Evolutionary conservation across 129 eudicot species (phyloP), one percentile per base, ranked within the genome.

Genomic region (Arctium lappa): DNA sequence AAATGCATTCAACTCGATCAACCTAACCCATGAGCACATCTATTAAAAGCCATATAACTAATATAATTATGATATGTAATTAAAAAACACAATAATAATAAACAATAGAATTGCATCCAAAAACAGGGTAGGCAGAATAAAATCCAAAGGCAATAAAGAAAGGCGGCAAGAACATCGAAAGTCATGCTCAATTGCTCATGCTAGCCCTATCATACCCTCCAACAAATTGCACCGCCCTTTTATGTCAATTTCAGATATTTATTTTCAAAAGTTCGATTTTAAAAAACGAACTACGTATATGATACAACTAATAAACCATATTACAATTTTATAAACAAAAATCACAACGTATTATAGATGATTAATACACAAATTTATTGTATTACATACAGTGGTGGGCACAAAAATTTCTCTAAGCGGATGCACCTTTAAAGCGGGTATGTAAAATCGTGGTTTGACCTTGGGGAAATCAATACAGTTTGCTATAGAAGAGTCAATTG

Each of bases 91-190:
- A 37, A 73, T 39, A 36, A 53, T 39, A 0, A 48, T 1, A 32
- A 8, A 6, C 29, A 60, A 60, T 60, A n/a, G 27, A 56, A 60
- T 60, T 8, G 62, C 39, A 72, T 73, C 39, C 15, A 5, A 1
- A 16, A 42, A 38, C 31, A 30, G 60, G 73, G 72, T n/a, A 53
- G 79, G 53, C 82, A 84, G 36, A 32, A 22, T 27, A 83, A 84
- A 78, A 60, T 60, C 79, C 87, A 84, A 78, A 84, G 56, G 87
- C 83, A 78, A 78, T 84, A 84, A 84, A 78, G 80, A 75, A 72
- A 72, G 83, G 62, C 83, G 82, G 87, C 87, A 83, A 60, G 6
- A 56, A 48, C 27, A 73, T 22, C 73, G 39, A 69, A 53, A 77
- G 40, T 84, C 83, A 48, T 31, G 72, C 33, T 78, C 71, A 82